Base-by-base conservation (phyloP, 176 grass and related monocot species). In the Echinochloa phyllopogon region DNA sequence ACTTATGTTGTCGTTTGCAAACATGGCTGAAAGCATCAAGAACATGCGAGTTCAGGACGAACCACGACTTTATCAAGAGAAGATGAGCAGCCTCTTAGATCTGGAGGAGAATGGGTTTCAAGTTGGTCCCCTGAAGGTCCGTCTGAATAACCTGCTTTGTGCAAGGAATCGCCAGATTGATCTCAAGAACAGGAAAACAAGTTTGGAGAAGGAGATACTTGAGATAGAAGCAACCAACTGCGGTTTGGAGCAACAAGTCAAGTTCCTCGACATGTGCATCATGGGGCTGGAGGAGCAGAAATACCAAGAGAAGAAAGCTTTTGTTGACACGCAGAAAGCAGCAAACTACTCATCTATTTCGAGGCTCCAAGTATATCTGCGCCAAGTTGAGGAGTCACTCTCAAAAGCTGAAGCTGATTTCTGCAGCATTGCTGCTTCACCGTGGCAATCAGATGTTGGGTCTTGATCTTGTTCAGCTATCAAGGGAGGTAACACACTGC, bases 71-170 rank as follows among this genome's bases (percentile, higher is more conserved):
- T 75, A 90, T 45, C 21, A 90, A 14, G 60, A 88, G 45, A 97
- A 82, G 77, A 29, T 94, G 90, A 58, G 10, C 3, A 69, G 59
- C 49, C 76, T 92, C 16, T 4, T 71, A 3, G 57, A 69, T 36
- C 51, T 94, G 6, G 87, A 90, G 51, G 84, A 79, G 8, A 82
- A 97, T 37, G 89, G 92, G 23, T 94, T 97, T 73, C 33, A 82
- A 20, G 89, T 88, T 47, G 59, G 48, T 1, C 53, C 58, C 23
- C 50, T 94, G 42, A 83, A 86, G 14, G 55, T 37, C 5, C 79
- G 87, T 20, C 82, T 97, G 1, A 29, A 82, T 20, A 58, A 71
- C 6, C 37, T 94, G 8, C 41, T 86, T 17, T 25, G 69, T 23
- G 75, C 82, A 33, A 91, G 90, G 23, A 72, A 39, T 68, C 42